These are phyloP conservation scores for Gentiana dahurica DNA, from an alignment of 257 asterid genomes.

Conservation along the genomic window DNA sequence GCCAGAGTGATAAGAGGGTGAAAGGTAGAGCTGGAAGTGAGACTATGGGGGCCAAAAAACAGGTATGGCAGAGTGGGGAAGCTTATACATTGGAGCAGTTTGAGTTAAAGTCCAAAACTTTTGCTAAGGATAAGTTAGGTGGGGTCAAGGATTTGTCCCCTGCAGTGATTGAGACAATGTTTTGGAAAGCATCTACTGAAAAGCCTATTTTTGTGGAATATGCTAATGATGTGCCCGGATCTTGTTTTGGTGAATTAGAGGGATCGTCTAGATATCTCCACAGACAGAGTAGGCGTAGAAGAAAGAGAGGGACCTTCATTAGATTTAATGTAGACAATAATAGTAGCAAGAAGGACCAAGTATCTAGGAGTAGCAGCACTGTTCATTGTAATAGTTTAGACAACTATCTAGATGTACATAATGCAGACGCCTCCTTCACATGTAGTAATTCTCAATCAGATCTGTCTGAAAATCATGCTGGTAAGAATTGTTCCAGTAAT, in stretches of 20 bases:
- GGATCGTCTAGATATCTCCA: conserved; percentile 41
- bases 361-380: conserved; percentile 15
- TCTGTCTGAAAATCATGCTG: conserved; percentile 21
- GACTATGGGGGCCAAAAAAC: conserved; percentile 40
- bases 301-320: conserved; percentile 63
- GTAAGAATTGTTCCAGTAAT: conserved; percentile 26
- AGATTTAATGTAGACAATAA: conserved; percentile 36
- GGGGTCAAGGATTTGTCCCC: conserved; percentile 71
- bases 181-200: conserved; percentile 82
- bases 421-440: conserved; percentile 16
- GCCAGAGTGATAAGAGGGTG: conserved; percentile 44
- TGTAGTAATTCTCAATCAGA: conserved; percentile 21
- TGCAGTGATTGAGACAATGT: conserved; percentile 66
- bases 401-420: conserved; percentile 11
- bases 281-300: conserved; percentile 45
- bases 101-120: conserved; percentile 73
- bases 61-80: conserved; percentile 99
- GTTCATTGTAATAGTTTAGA: conserved; percentile 25
- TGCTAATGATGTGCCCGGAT: conserved; percentile 98
- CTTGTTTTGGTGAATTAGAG: conserved; percentile 89
- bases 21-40: conserved; percentile 34
- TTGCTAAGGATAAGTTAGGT: conserved; percentile 64
- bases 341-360: conserved; percentile 27
- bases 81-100: conserved; percentile 82
- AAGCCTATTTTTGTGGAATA: conserved; percentile 85